These are phyloP conservation scores for Plectosphaerella plurivora DNA, from an alignment of 2,329 filamentous ascomycete species.

Conservation along the genomic window DNA sequence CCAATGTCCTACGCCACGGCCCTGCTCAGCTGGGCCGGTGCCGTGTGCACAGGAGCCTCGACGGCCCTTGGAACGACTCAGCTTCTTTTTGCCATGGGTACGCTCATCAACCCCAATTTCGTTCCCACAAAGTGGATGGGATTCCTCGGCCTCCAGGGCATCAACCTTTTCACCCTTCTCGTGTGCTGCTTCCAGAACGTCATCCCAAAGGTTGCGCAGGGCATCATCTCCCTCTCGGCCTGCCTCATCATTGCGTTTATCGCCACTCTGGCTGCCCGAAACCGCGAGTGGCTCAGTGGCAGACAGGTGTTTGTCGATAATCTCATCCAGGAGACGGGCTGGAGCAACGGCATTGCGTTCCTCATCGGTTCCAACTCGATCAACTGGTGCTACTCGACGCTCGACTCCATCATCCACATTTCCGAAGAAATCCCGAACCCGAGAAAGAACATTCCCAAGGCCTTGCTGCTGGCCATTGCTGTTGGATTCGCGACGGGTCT, in stretches of 20 bases:
- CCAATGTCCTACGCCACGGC: background rate
- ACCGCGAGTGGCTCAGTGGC: too few relatives aligned
- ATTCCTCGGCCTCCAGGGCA: too few relatives aligned
- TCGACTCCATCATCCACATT: slow-evolving; percentile 20
- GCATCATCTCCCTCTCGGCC: too few relatives aligned
- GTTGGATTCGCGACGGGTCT: slow-evolving; percentile 16
- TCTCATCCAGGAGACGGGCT: slow-evolving; percentile 16
- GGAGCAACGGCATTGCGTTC: slow-evolving; percentile 20
- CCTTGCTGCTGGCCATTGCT: slow-evolving; percentile 16
- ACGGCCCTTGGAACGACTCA: too few relatives aligned
- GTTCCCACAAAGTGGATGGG: too few relatives aligned
- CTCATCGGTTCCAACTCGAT: slow-evolving; percentile 20
- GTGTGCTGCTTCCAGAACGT: too few relatives aligned
- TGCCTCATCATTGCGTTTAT: too few relatives aligned
- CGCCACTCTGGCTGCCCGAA: too few relatives aligned
- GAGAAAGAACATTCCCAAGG: slow-evolving; percentile 15
- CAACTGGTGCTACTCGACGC: slow-evolving; percentile 24
- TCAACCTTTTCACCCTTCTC: too few relatives aligned
- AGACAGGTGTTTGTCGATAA: slow-evolving; percentile 10
- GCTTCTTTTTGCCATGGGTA: slow-evolving; percentile 3
- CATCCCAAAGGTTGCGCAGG: too few relatives aligned
- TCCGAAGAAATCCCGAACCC: slow-evolving; percentile 22
- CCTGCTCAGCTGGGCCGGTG: background rate
- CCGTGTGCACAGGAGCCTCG: background rate
- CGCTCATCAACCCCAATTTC: too few relatives aligned